Conservation (phyloP, 768 basidiomycete species). For the Lentinula guzmanii region DNA sequence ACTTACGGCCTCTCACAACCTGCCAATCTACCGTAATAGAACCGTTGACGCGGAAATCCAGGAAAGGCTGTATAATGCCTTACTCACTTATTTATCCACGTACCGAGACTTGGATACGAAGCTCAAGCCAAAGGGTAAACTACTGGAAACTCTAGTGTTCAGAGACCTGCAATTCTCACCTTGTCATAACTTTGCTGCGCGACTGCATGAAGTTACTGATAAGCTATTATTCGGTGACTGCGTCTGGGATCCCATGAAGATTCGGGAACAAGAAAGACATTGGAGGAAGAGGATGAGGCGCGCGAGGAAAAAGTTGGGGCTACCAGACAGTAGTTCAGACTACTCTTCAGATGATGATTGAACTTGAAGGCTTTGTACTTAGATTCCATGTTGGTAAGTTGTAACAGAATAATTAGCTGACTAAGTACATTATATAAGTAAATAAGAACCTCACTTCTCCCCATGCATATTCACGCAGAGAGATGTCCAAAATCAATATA, state of each 20-base stretch:
- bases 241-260: neutral
- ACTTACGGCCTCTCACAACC: neutral
- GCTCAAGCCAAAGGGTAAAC: neutral
- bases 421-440: too few species aligned
- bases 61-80: neutral
- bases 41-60: neutral
- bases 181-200: neutral
- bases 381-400: too few species aligned
- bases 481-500: too few species aligned
- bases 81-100: neutral
- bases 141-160: neutral
- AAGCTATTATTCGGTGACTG: neutral
- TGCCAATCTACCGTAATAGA: neutral
- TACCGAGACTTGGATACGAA: neutral
- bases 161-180: neutral
- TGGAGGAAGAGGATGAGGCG: neutral
- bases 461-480: too few species aligned
- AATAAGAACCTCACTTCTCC: too few species aligned
- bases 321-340: neutral
- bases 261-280: neutral
- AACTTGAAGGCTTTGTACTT: too few species aligned
- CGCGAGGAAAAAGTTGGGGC: neutral
- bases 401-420: too few species aligned
- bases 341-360: neutral
- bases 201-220: neutral